Base-by-base conservation (phyloP, 306 rosid species). In the Hylodesmum podocarpum region DNA sequence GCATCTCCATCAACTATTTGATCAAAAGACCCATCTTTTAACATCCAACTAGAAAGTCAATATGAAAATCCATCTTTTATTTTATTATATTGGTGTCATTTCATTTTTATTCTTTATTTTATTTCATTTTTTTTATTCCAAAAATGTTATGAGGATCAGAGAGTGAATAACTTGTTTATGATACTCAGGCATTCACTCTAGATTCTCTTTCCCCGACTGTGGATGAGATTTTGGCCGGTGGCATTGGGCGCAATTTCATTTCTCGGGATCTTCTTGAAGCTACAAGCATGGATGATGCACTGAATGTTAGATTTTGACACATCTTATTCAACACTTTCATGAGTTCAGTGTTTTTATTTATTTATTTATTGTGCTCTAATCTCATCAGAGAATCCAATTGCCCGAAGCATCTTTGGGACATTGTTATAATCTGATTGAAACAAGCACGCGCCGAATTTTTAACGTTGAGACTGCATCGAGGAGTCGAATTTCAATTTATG, bases 261-360 rank as follows among this genome's bases (percentile, higher is more conserved):
- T 87, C 97, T 50, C 82, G 96, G 29, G 89, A 90, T 80, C 84
- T 92, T 77, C 96, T 92, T 44, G 96, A 92, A 89, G 90, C 96
- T n/a, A 75, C 85, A 25, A 75, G 88, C 86, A 87, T 95, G 18
- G 87, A 88, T 0, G 89, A 92, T 64, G 96, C 97, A 50, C 19
- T 90, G 62, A 69, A 18, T 66, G 97, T 90, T 73, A 76, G 86
- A 67, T 37, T 46, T 14, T 69, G 34, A 62, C 39, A 65, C 62
- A 8, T 75, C 3, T 47, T 78, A 69, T 8, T 21, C 3, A n/a
- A 31, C 49, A 34, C 15, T 21, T 37, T 33, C 46, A 63, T 58
- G 50, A 22, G 11, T 36, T 19, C 41, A 25, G 49, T 65, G 72
- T 47, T 73, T n/a, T n/a, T n/a, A n/a, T n/a, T n/a, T n/a, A n/a